These are phyloP conservation scores for Senna tora DNA, from an alignment of 306 rosid species.

Conservation along the genomic window DNA sequence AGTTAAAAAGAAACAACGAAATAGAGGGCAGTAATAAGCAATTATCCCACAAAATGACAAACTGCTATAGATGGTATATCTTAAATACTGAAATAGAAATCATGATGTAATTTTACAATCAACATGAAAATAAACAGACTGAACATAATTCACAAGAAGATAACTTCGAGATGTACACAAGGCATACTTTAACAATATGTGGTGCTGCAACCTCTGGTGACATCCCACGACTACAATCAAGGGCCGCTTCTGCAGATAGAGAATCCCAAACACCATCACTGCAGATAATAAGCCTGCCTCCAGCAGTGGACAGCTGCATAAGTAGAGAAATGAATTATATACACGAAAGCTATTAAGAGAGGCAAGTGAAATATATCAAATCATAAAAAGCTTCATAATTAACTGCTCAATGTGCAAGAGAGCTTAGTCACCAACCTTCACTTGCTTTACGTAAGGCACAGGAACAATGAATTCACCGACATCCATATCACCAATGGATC, in stretches of 20 bases:
- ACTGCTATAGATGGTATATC: background rate
- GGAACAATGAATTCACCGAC: constrained; percentile 96
- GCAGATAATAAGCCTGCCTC: constrained; percentile 93
- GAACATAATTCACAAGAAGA: constrained; percentile 25
- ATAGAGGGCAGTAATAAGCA: background rate
- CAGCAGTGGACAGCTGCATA: constrained; percentile 80
- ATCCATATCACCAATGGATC: constrained; percentile 97
- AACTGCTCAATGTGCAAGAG: constrained; percentile 23
- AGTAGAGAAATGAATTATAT: constrained; percentile 30
- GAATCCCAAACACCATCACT: constrained; percentile 99
- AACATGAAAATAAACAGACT: constrained; percentile 7
- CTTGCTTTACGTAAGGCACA: constrained; percentile 95
- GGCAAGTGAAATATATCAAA: constrained; percentile 35
- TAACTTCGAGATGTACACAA: constrained; percentile 15
- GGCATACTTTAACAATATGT: constrained; percentile 81
- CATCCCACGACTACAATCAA: constrained; percentile 91
- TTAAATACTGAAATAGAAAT: constrained; percentile 15
- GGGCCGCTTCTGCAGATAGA: constrained; percentile 75
- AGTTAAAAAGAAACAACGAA: constrained; percentile 28
- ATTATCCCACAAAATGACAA: background rate
- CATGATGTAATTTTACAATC: constrained; percentile 26
- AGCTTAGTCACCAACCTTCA: constrained; percentile 81
- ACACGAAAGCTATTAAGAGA: constrained; percentile 15
- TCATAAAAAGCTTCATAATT: constrained; percentile 13
- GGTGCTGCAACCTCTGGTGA: constrained; percentile 82